Base-by-base conservation (phyloP, 139 green algal genomes). In the Monoraphidium neglectum region DNA sequence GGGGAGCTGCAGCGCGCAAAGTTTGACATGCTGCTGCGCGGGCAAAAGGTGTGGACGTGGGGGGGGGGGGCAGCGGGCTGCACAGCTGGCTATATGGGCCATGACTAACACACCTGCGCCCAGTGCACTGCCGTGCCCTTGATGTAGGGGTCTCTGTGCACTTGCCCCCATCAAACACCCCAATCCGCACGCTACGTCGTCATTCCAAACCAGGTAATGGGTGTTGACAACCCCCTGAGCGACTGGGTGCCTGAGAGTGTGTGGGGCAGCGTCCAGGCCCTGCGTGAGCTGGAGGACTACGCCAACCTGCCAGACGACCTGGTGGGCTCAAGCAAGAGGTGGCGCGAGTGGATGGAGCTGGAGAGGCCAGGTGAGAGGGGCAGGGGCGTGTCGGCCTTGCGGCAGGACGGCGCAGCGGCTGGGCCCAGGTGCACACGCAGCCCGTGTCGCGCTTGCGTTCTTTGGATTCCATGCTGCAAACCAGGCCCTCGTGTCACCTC, bases 341-440 rank as follows among this genome's bases (percentile, higher is more conserved):
- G 94, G 94, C 72, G 84, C 6, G 94, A 98, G 84, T 98, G 93
- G 93, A 90, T 95, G 76, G 92, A 97, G 85, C 84, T 95, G 46
- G 90, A 96, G 76, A 77, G 91, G 35, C 91, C 92, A 72, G 73
- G 73, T 79, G 37, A 32, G 61, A 4, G 8, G 43, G 43, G 43
- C 12, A n/a, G n/a, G n/a, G n/a, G n/a, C n/a, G n/a, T n/a, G n/a
- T n/a, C n/a, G n/a, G n/a, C n/a, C n/a, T n/a, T n/a, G n/a, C n/a
- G n/a, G n/a, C n/a, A n/a, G n/a, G n/a, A n/a, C n/a, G n/a, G n/a
- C n/a, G n/a, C n/a, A n/a, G n/a, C n/a, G n/a, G n/a, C n/a, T n/a
- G n/a, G n/a, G n/a, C n/a, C n/a, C n/a, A n/a, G n/a, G n/a, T n/a
- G n/a, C n/a, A n/a, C n/a, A n/a, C n/a, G n/a, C n/a, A n/a, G n/a